Base-by-base conservation (phyloP, 2,329 filamentous ascomycete species). In the Epichloe hybrida region DNA sequence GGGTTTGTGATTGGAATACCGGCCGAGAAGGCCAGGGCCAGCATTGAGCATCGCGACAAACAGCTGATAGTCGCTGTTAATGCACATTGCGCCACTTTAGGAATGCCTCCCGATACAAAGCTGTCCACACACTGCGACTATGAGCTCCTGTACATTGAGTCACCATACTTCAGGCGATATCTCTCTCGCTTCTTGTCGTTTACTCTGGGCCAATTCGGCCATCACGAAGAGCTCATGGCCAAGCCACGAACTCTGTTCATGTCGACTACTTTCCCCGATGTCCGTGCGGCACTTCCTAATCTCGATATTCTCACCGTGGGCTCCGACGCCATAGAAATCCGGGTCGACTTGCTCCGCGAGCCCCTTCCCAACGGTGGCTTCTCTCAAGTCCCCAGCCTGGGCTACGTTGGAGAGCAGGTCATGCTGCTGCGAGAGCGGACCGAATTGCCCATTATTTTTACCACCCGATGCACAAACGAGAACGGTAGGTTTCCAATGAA, bases 391-490 rank as follows among this genome's bases (percentile, higher is more conserved):
- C 86, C 88, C 3, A 91, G 86, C 62, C 66, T 93, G 57, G 84
- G 83, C 62, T 93, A 93, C 65, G 86, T 94, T 9, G 88, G 87
- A 31, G 82, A 91, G 65, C 88, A 94, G 66, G 75, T 95, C 51
- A 90, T 91, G 86, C 70, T 88, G 2, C 68, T 95, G 54, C 80
- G 88, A 23, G 87, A 93, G 65, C 79, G 86, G 55, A 93, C 87
- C 0, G 88, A 94, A 60, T 71, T 95, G 41, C 88, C 88, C n/a
- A 88, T 95, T 62, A 89, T 94, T 51, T 91, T 91, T 63, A 94
- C 88, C 0, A 90, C 85, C 0, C 76, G 88, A 57, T 93, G 88
- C 63, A 88, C 80, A 2, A 80, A 76, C 34, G 88, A 94, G 61
- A 93, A 91, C 61, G 88, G 88, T 35, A 81, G 81, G 23, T 94